Base-by-base conservation (phyloP, 331 rosid species). In the Cucumis variabilis region DNA sequence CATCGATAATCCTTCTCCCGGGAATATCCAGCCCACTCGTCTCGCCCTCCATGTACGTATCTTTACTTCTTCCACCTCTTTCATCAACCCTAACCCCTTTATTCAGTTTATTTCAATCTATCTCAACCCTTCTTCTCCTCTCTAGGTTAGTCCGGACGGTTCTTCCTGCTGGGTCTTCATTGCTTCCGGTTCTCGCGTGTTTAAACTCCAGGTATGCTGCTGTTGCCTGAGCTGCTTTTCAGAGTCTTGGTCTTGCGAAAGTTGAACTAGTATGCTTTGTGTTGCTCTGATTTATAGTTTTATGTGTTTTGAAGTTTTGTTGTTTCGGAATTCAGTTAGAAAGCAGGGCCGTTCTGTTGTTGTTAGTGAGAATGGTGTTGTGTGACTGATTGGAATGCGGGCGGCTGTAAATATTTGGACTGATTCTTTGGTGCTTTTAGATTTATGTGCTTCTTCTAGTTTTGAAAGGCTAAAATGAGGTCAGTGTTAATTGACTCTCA, bases 21-120 rank as follows among this genome's bases (percentile, higher is more conserved):
- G 95, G 84, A 92, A 92, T 86, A 85, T 94, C 75, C 99, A 96
- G 77, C 89, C 97, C 66, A 95, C 97, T 90, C 98, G 98, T 71
- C 96, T 96, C 67, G 94, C 99, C 68, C 96, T 95, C 78, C 93
- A 93, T 92, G 98, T 94, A 53, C 28, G 41, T 44, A 24, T n/a
- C 11, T 28, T 24, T 3, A 10, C 20, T 58, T 30, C 51, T 19
- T 27, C 28, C 68, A 9, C 5, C 14, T 23, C 14, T 17, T 28
- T 15, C 87, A 70, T 33, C 23, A 87, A 76, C 86, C 87, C 89
- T 79, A 78, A 67, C 8, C 21, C 63, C 24, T 41, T 23, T 33
- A 7, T 60, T 51, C 46, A 25, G 2, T 28, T 30, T 50, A 24
- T 48, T 30, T 77, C 53, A 30, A 1, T 28, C 20, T 62, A 37